Evolutionary conservation across 345 rosid species (phyloP), one percentile per base, ranked within the genome.

Genomic region (Salix dunnii): DNA sequence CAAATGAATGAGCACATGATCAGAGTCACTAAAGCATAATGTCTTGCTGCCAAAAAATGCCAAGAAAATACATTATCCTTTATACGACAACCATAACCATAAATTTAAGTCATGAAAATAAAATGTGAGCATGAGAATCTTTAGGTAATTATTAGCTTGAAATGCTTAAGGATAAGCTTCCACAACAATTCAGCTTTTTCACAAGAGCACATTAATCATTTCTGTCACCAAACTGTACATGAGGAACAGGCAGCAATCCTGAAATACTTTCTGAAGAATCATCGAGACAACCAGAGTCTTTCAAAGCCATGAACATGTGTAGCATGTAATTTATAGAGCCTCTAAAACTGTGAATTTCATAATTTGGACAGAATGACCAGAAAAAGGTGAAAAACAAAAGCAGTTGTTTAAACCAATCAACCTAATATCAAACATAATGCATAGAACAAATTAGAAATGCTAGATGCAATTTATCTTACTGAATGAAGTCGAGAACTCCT

Each of bases 401-500:
- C n/a, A 75, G 25, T 38, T 51, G 65, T 33, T 75, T 51, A 35
- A 74, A 13, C 49, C 30, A 30, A 14, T 31, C 40, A 70, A 61
- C 27, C 65, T 35, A 31, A 14, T 25, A 70, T 53, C n/a, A 46
- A 80, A 30, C 49, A 77, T 20, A 27, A 38, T 66, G 38, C 43
- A 27, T 33, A 3, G 7, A 63, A 62, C n/a, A 62, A 42, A 18
- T 60, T 66, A 33, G 36, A 31, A 72, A 72, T 42, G 23, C 42
- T 3, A 67, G 49, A n/a, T 35, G 74, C 67, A 70, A 76, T 70
- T 76, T 53, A 78, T 79, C 92, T 86, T 75, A 94, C 89, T 76
- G 83, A 51, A 78, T 71, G 86, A 72, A 79, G 83, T 67, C 17
- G 86, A 77, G 83, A 82, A 76, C 68, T 79, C 72, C 65, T 85